Evolutionary conservation across 495 filamentous ascomycete genomes (phyloP), one percentile per base, ranked within the genome.

Genomic region (Thermothielavioides terrestris): DNA sequence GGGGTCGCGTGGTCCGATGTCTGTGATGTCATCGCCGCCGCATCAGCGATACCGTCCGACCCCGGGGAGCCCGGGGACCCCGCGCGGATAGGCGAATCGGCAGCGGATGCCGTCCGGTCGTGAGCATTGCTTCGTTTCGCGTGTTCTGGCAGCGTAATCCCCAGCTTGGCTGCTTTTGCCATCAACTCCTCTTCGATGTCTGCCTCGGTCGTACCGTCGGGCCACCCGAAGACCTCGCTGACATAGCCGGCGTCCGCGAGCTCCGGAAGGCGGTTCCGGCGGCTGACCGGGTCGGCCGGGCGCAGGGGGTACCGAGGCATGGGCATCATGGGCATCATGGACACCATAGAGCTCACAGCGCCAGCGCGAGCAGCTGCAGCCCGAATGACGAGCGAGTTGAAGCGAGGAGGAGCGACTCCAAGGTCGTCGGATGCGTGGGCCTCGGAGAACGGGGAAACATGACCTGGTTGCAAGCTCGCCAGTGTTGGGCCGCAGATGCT

Each of bases 241-340:
- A 58, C 40, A 52, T 77, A 77, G 17, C 64, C 66, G 47, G 58
- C 58, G 27, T 71, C 69, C 60, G 45, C 51, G 26, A 73, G 63
- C 49, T 75, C 69, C 43, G 69, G 66, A 25, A 49, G 55, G 30
- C 23, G 35, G 36, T 22, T 22, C 23, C 35, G 34, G 44, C 23
- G 32, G 42, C 30, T 43, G 31, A 35, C 34, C 31, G 20, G 23
- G 34, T 38, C 38, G 42, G 57, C 40, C 17, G 41, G 50, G n/a
- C 50, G 52, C 23, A 54, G 21, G 18, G 57, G 42, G 30, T 40
- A 49, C 18, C 49, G 44, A 18, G 51, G 56, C 56, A 55, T n/a
- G n/a, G n/a, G n/a, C n/a, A n/a, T n/a, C n/a, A n/a, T n/a, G n/a
- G n/a, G n/a, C n/a, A n/a, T n/a, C n/a, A n/a, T n/a, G n/a, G n/a